phyloP scores from a whole-genome alignment of 2,329 filamentous ascomycete species.

The Venturia oleaginea region DNA sequence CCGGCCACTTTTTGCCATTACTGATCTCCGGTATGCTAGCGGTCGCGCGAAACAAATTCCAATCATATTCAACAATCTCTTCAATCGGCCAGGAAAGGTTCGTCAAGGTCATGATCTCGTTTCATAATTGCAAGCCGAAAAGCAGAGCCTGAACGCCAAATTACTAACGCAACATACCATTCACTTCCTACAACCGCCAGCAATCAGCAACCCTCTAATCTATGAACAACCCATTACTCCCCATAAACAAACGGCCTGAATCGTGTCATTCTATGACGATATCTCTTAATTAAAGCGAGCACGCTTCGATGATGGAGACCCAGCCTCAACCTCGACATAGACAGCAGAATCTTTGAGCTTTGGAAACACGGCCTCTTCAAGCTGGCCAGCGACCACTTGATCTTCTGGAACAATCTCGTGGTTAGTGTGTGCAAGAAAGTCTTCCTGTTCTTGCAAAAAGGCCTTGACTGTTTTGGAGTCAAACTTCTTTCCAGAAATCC shows the following conservation, averaged over 20 bases:
- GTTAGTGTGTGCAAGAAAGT: constrained; percentile 27
- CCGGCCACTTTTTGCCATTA: background rate
- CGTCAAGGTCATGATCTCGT: background rate
- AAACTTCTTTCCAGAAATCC: constrained; percentile 24
- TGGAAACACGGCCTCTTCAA: constrained; percentile 18
- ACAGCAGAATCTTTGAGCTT: background rate
- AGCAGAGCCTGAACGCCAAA: background rate
- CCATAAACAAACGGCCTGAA: background rate
- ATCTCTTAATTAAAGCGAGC: background rate
- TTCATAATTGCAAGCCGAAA: background rate
- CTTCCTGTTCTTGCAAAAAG: constrained; percentile 26
- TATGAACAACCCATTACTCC: background rate
- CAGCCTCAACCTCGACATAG: background rate
- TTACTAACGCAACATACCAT: background rate
- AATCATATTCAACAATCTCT: background rate
- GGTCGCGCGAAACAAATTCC: background rate
- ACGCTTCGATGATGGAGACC: background rate
- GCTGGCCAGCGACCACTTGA: constrained; percentile 22
- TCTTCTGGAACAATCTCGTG: constrained; percentile 26
- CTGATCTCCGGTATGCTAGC: background rate
- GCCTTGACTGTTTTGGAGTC: constrained; percentile 26
- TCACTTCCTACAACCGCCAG: constrained; percentile 1
- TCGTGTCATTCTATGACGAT: background rate
- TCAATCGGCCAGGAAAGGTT: background rate
- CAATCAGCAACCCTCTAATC: constrained; percentile 5